phyloP scores from a whole-genome alignment of 2,329 filamentous ascomycete genomes.

The Emmonsia crescens region DNA sequence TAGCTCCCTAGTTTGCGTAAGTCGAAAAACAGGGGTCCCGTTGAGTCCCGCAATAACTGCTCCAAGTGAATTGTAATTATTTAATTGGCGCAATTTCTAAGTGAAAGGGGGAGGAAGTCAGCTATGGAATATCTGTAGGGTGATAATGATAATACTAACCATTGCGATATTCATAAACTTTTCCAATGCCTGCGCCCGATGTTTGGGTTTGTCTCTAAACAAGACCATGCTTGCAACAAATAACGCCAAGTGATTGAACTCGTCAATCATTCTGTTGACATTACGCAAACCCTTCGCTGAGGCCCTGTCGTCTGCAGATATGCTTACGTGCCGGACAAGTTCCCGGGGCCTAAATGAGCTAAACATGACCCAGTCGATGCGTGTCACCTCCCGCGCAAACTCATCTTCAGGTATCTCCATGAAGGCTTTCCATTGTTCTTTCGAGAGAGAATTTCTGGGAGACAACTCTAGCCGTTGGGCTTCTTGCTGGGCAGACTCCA shows the following conservation, averaged over 20 bases:
- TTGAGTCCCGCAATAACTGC: slow-evolving; percentile 89
- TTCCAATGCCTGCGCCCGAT: slow-evolving; percentile 79
- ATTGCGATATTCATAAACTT: slow-evolving; percentile 87
- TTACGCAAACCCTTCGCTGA: slow-evolving; percentile 66
- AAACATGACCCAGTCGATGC: slow-evolving; percentile 98
- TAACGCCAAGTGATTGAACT: slow-evolving; percentile 77
- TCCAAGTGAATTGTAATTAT: slow-evolving; percentile 96
- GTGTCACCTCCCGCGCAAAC: slow-evolving; percentile 80
- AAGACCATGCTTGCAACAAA: slow-evolving; percentile 79
- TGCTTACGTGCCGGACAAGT: slow-evolving; percentile 78
- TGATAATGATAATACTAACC: slow-evolving; percentile 21
- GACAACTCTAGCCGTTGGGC: slow-evolving; percentile 61
- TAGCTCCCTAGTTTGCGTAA: slow-evolving; percentile 67
- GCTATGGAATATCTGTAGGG: neutral
- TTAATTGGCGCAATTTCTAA: slow-evolving; percentile 71
- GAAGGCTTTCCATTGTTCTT: slow-evolving; percentile 78
- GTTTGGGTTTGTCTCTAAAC: slow-evolving; percentile 89
- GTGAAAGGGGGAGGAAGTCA: slow-evolving; percentile 13
- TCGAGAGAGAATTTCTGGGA: slow-evolving; percentile 60
- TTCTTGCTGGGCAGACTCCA: slow-evolving; percentile 69
- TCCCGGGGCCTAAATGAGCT: slow-evolving; percentile 88
- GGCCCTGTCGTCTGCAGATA: slow-evolving; percentile 43
- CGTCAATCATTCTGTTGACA: slow-evolving; percentile 86
- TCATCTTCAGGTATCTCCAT: slow-evolving; percentile 79
- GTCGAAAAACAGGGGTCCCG: slow-evolving; percentile 71